These are phyloP conservation scores for Ricinus communis DNA, from an alignment of 345 rosid genomes.

Conservation along the genomic window DNA sequence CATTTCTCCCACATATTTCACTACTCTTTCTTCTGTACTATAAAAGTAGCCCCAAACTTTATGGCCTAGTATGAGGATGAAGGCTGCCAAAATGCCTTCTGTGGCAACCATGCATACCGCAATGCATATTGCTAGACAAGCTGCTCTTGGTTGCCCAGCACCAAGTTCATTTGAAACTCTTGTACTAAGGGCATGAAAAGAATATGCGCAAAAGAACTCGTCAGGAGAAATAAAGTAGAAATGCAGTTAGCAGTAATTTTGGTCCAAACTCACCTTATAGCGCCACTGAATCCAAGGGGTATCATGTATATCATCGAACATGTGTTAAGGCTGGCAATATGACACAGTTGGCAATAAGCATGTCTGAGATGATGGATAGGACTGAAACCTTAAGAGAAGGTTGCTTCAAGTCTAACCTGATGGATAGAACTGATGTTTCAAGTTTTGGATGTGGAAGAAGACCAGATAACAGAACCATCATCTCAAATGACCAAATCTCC, in stretches of 20 bases:
- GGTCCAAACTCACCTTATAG: slow-evolving; percentile 23
- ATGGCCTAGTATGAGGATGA: slow-evolving; percentile 9
- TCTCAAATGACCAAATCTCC: slow-evolving; percentile 46
- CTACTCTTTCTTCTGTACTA: slow-evolving; percentile 38
- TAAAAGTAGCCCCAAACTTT: slow-evolving; percentile 21
- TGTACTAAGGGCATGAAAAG: slow-evolving; percentile 17
- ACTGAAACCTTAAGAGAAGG: too few species aligned
- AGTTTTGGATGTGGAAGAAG: slow-evolving; percentile 48
- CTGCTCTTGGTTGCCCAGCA: slow-evolving; percentile 27
- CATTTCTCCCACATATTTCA: slow-evolving; percentile 35
- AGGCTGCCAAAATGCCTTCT: slow-evolving; percentile 19
- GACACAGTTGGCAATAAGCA: background rate
- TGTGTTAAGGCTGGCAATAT: slow-evolving; percentile 30
- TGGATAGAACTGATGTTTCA: slow-evolving; percentile 47
- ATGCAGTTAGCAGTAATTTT: background rate
- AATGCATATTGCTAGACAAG: slow-evolving; percentile 19
- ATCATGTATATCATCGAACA: slow-evolving; percentile 16
- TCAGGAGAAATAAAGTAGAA: background rate
- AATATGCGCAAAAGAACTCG: background rate
- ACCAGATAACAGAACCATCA: slow-evolving; percentile 42
- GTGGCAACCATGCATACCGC: slow-evolving; percentile 4
- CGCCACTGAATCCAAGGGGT: slow-evolving; percentile 30
- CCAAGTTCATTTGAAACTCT: slow-evolving; percentile 38
- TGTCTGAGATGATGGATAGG: background rate
- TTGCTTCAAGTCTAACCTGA: slow-evolving; percentile 27